Conservation (phyloP, 192 early-diverging fungal genomes). For the Lobosporangium transversale region DNA sequence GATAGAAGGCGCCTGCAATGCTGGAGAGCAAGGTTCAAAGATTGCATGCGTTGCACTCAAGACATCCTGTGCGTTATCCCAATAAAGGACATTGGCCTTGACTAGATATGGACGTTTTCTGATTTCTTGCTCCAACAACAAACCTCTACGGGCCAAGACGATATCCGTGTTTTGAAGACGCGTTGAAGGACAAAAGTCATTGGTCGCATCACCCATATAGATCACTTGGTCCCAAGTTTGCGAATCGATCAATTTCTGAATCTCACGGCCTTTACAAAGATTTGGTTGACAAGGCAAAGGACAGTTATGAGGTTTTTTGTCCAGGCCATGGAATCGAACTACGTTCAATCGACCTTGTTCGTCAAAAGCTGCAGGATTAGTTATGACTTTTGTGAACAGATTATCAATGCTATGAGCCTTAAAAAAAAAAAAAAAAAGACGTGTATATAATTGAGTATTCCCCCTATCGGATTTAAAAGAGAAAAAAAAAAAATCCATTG, state of each 20-base stretch:
- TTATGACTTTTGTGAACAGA: conserved; percentile 61
- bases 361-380: conserved; percentile 65
- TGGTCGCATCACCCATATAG: conserved; percentile 65
- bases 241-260: conserved; percentile 47
- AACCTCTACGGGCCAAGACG: conserved; percentile 28
- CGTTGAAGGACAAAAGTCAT: conserved; percentile 64
- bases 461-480: too few relatives aligned
- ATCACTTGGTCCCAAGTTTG: conserved; percentile 49
- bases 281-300: conserved; percentile 63
- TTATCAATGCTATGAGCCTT: conserved; percentile 60
- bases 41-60: conserved; percentile 7
- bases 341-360: conserved; percentile 55
- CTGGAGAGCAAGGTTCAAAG: background rate
- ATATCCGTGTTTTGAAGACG: conserved; percentile 33
- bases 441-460: background rate
- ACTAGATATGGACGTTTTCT: conserved; percentile 16
- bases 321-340: conserved; percentile 48
- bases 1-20: background rate
- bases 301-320: conserved; percentile 59
- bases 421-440: background rate
- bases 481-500: too few relatives aligned
- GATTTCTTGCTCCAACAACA: conserved; percentile 39
- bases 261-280: conserved; percentile 68
- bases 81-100: conserved; percentile 36
- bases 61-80: conserved; percentile 21